Percentiles rank a stretch among this genome's conserved stretches.
phyloP scores from a whole-genome alignment of 257 asterid genomes.

The Knoxia roxburghii region DNA sequence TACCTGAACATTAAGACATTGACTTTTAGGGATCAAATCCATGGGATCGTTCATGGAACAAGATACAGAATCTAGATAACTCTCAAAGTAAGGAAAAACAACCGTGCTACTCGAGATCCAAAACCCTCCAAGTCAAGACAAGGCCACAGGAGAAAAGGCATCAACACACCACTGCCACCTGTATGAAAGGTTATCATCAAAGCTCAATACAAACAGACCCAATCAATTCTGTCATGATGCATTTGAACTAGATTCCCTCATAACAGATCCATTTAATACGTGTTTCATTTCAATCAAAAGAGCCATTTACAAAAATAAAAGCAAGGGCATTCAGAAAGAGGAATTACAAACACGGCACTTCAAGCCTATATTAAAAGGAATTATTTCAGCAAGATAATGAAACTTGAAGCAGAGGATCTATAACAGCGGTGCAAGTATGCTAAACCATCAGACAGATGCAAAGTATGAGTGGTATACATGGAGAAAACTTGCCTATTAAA shows the following conservation, averaged over 20 bases:
- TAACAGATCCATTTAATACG: no score
- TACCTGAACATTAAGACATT: neutral
- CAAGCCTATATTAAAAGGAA: neutral
- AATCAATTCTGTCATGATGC: no score
- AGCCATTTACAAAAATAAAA: neutral
- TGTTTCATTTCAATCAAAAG: neutral
- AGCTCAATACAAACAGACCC: neutral
- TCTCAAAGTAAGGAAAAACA: neutral
- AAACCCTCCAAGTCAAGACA: neutral
- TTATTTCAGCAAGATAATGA: neutral
- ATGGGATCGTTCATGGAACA: neutral
- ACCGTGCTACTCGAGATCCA: neutral
- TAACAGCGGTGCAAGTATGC: neutral
- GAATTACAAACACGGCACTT: neutral
- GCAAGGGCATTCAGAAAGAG: neutral
- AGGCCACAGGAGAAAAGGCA: neutral
- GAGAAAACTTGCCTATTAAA: conserved; percentile 27
- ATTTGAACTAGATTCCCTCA: neutral
- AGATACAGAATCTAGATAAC: neutral
- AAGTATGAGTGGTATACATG: neutral
- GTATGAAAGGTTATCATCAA: neutral
- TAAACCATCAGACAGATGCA: neutral
- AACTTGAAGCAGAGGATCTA: neutral
- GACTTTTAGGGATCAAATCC: neutral
- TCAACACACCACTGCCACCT: neutral